phyloP scores from a whole-genome alignment of 2,329 filamentous ascomycete species.

The Aspergillus flavus region DNA sequence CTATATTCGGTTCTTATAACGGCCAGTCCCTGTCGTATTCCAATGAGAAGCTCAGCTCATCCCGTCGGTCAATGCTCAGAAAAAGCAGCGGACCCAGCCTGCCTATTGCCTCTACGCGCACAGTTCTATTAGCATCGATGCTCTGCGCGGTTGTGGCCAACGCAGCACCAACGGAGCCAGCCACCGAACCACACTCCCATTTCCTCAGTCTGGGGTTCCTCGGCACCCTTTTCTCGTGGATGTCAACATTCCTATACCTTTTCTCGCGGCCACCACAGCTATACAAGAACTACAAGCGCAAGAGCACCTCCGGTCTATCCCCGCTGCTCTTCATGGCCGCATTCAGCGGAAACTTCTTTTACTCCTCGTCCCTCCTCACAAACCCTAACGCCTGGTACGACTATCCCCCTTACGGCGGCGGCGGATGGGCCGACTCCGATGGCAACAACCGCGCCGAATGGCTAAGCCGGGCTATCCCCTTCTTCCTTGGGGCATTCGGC shows the following conservation, averaged over 20 bases:
- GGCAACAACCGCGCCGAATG: conserved; percentile 60
- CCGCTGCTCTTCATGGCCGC: conserved; percentile 67
- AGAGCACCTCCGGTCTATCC: conserved; percentile 65
- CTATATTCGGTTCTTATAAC: conserved; percentile 20
- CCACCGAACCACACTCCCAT: conserved; percentile 18
- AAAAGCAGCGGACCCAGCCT: conserved; percentile 28
- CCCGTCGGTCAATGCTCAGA: conserved; percentile 31
- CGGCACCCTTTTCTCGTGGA: conserved; percentile 59
- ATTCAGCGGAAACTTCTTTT: conserved; percentile 70
- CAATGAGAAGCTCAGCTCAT: conserved; percentile 38
- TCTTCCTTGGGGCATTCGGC: conserved; percentile 67
- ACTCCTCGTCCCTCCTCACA: conserved; percentile 62
- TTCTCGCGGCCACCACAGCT: conserved; percentile 65
- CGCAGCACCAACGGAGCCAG: conserved; percentile 38
- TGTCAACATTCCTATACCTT: conserved; percentile 60
- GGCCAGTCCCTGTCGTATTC: conserved; percentile 33
- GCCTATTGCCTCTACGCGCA: conserved; percentile 44
- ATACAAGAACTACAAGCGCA: conserved; percentile 65
- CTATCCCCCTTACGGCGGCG: conserved; percentile 57
- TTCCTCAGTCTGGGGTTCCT: conserved; percentile 44
- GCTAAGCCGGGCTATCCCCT: conserved; percentile 62
- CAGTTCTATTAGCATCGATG: conserved; percentile 48
- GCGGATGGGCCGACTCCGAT: conserved; percentile 61
- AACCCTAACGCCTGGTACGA: conserved; percentile 66
- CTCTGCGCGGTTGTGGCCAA: conserved; percentile 48